Evolutionary conservation across 345 rosid genomes (phyloP), one percentile per base, ranked within the genome.

Genomic region (Acer campestre): DNA sequence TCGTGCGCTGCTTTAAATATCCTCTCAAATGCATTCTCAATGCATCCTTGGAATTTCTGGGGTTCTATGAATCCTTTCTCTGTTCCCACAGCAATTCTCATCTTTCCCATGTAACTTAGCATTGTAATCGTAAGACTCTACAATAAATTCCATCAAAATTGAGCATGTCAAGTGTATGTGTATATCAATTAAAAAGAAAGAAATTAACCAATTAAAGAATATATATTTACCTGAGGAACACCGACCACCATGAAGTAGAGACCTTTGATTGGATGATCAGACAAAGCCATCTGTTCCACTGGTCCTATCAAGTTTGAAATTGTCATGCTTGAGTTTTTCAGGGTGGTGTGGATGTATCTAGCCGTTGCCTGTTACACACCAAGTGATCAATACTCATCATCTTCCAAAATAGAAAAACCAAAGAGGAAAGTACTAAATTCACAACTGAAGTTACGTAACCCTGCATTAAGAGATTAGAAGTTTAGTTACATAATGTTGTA

Each of bases 271-370:
- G 93, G 93, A 80, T 83, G 89, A 75, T 75, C 66, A 74, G 83
- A 84, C 67, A 88, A 81, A 44, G 88, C 79, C 89, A 86, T 84
- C 49, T 46, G 23, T 59, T 88, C 89, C 40, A 76, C 20, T 0
- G 91, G 91, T 11, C 93, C 89, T 13, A 85, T 80, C 44, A 89
- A 4, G 55, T 89, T 88, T 71, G 93, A 78, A 27, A 89, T 74
- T 10, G 81, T 55, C 88, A 87, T 83, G 89, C 91, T 89, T 18
- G 87, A 75, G 49, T 85, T 89, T 68, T 63, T 81, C n/a, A 85
- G n/a, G 23, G 91, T 84, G 63, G 67, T 71, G 16, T 77, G 78
- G 48, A 88, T 75, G 76, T 84, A 80, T 35, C 31, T 83, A 0
- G 89, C 83, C 4, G 84, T 75, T 53, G 67, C 80, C 86, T 87